Percentiles rank a stretch among this genome's conserved stretches.
Evolutionary conservation across 371 early-diverging fungal species (phyloP).

Genomic region (Mortierella sp.): DNA sequence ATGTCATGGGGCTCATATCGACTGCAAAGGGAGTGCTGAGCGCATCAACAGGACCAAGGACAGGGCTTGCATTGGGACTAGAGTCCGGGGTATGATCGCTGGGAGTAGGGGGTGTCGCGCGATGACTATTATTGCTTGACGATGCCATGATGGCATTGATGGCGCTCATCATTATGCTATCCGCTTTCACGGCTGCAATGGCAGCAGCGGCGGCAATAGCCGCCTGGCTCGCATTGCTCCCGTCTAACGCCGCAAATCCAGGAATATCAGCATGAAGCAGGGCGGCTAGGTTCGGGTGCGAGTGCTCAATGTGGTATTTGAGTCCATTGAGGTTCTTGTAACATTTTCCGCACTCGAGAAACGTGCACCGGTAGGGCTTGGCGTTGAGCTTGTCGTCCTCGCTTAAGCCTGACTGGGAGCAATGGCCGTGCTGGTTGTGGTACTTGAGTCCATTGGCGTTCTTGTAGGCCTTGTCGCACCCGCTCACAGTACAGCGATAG

Average conservation of each 20-base stretch:
- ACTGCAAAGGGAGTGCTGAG: constrained; percentile 25
- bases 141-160: constrained; percentile 54
- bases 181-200: constrained; percentile 49
- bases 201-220: constrained; percentile 54
- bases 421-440: constrained; percentile 91
- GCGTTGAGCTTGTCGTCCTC: constrained; percentile 57
- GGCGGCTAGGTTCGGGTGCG: constrained; percentile 67
- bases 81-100: constrained; percentile 41
- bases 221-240: constrained; percentile 47
- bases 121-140: constrained; percentile 27
- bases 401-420: constrained; percentile 62
- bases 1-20: constrained; percentile 31
- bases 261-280: constrained; percentile 45
- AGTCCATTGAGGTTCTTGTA: constrained; percentile 99
- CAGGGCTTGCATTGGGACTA: constrained; percentile 46
- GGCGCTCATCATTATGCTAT: constrained; percentile 51
- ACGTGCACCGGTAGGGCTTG: constrained; percentile 91
- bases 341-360: constrained; percentile 89
- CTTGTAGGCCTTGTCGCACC: constrained; percentile 96
- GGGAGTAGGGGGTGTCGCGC: constrained; percentile 7
- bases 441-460: constrained; percentile 98
- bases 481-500: constrained; percentile 82
- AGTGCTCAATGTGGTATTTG: constrained; percentile 94
- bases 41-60: constrained; percentile 24
- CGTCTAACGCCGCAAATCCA: constrained; percentile 38